Conservation (phyloP, 2,329 filamentous ascomycete species). For the Colletotrichum acutatum region DNA sequence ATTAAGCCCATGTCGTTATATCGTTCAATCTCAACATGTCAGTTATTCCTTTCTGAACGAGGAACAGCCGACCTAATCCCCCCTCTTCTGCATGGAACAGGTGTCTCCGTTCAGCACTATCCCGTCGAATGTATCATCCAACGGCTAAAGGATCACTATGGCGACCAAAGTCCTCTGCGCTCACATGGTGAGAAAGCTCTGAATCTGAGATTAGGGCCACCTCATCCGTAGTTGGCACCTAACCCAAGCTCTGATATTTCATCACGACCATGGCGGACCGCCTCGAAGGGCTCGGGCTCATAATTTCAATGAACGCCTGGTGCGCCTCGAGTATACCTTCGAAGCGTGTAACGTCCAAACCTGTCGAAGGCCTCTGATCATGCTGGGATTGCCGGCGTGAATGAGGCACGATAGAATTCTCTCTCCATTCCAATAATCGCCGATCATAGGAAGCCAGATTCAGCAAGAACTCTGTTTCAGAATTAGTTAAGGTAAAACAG, state of each 20-base stretch:
- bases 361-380: background rate
- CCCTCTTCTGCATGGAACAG: background rate
- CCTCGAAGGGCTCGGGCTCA: background rate
- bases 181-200: background rate
- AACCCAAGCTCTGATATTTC: background rate
- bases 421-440: slow-evolving; percentile 1
- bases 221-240: background rate
- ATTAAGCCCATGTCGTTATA: background rate
- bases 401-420: background rate
- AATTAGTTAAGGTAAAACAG: slow-evolving; percentile 37
- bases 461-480: slow-evolving; percentile 64
- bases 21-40: background rate
- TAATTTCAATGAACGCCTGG: background rate
- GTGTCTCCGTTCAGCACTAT: background rate
- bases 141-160: background rate
- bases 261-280: background rate
- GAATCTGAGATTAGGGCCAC: background rate
- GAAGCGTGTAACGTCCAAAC: background rate
- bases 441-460: slow-evolving; percentile 68
- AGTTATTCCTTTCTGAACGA: background rate
- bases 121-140: background rate
- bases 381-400: slow-evolving; percentile 1
- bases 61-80: background rate
- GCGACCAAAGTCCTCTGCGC: background rate
- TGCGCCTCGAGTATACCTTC: background rate